These are phyloP conservation scores for bread wheat (Triticum aestivum) DNA, from an alignment of 176 grass and related monocot species.

Conservation along the genomic window IWGSC_CS_RefSeq_v2.1 NC_057799.1:168939092-168939591, in stretches of 20 bases:
- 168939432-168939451: conserved; percentile 90
- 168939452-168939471: conserved; percentile 85
- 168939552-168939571: conserved; percentile 78
- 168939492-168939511: conserved; percentile 91
- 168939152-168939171: conserved; percentile 93
- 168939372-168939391: conserved; percentile 86
- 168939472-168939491: conserved; percentile 66
- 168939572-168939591: conserved; percentile 77
- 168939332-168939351: conserved; percentile 66
- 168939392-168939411: conserved; percentile 63
- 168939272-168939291: conserved; percentile 62
- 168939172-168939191: conserved; percentile 95
- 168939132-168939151: conserved; percentile 94
- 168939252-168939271: conserved; percentile 94
- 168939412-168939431: conserved; percentile 60
- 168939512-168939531: conserved; percentile 81
- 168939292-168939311: conserved; percentile 57
- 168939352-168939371: conserved; percentile 68
- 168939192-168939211: conserved; percentile 99
- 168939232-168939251: conserved; percentile 90
- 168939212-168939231: conserved; percentile 93
- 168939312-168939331: conserved; percentile 86
- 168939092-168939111: conserved; percentile 91
- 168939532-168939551: conserved; percentile 70
- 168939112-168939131: conserved; percentile 91